Conservation (phyloP, 2,329 filamentous ascomycete species). For the Drechslerella stenobrocha region DNA sequence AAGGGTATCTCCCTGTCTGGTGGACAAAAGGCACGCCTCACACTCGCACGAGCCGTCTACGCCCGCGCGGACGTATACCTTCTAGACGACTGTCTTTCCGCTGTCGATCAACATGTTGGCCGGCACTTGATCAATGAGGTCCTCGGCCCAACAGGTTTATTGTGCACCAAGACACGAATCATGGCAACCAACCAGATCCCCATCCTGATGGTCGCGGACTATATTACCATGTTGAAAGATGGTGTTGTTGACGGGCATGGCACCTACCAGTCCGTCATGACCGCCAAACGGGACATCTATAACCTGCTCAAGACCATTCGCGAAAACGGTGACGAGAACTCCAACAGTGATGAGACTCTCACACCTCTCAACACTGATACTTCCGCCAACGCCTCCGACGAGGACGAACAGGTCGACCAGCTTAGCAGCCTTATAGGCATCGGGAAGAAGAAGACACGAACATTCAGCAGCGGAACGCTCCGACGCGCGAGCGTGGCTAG, state of each 20-base stretch:
- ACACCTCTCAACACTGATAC: conserved; percentile 60
- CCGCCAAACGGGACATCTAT: conserved; percentile 88
- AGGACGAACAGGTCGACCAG: conserved; percentile 60
- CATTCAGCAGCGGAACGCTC: conserved; percentile 73
- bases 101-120: conserved; percentile 97
- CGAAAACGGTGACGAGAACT: conserved; percentile 61
- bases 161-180: conserved; percentile 84
- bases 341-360: conserved; percentile 71
- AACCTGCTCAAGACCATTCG: conserved; percentile 69
- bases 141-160: conserved; percentile 78
- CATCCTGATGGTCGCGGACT: conserved; percentile 84
- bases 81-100: conserved; percentile 89
- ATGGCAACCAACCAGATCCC: conserved; percentile 94
- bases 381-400: conserved; percentile 51
- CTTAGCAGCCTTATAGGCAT: conserved; percentile 58
- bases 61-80: conserved; percentile 95
- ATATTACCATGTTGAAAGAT: conserved; percentile 80
- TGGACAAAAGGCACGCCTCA: conserved; percentile 92
- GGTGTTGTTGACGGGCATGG: conserved; percentile 83
- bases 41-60: conserved; percentile 90
- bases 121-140: conserved; percentile 94
- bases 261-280: conserved; percentile 85
- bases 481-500: conserved; percentile 89
- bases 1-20: conserved; percentile 87
- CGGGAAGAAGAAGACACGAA: conserved; percentile 64